Conservation (phyloP, 1,284 basidiomycete genomes). For the Thecaphora thlaspeos region DNA sequence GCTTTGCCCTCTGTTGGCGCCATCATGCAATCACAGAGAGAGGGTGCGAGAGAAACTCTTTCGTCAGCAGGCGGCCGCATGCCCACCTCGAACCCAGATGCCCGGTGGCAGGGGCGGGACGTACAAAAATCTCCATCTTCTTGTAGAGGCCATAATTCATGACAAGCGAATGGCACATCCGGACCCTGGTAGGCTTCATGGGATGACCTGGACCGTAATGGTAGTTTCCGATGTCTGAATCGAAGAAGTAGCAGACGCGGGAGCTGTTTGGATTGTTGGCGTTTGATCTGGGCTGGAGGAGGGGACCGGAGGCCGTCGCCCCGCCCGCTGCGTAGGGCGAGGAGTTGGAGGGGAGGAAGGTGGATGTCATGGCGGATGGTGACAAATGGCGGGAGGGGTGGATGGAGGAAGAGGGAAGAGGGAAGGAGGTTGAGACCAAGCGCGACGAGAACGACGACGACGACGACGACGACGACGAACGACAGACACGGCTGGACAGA, state of each 20-base stretch:
- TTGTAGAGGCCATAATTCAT: conserved; percentile 89
- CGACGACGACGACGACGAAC: too few relatives aligned
- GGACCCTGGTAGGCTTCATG: conserved; percentile 67
- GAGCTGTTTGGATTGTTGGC: conserved; percentile 30
- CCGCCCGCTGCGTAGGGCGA: conserved; percentile 13
- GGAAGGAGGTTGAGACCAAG: too few relatives aligned
- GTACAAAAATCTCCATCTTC: conserved; percentile 60
- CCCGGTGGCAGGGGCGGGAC: conserved; percentile 8
- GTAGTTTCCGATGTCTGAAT: conserved; percentile 96
- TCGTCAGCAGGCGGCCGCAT: too few relatives aligned
- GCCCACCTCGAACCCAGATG: conserved; percentile 87
- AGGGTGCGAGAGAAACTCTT: too few relatives aligned
- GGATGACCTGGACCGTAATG: conserved; percentile 93
- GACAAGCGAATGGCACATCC: conserved; percentile 98
- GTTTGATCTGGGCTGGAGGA: conserved; percentile 39
- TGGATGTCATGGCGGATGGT: conserved; percentile 27
- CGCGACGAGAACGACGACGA: too few relatives aligned
- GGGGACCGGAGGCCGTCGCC: conserved; percentile 16
- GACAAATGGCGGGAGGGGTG: background rate
- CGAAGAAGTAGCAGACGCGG: conserved; percentile 62
- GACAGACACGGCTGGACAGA: too few relatives aligned
- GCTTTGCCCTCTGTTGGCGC: conserved; percentile 78
- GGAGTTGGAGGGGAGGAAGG: conserved; percentile 31
- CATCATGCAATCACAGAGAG: too few relatives aligned
- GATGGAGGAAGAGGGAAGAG: too few relatives aligned